Evolutionary conservation across 208 protist genomes (phyloP).

Genomic region (Leptomonas seymouri): DNA sequence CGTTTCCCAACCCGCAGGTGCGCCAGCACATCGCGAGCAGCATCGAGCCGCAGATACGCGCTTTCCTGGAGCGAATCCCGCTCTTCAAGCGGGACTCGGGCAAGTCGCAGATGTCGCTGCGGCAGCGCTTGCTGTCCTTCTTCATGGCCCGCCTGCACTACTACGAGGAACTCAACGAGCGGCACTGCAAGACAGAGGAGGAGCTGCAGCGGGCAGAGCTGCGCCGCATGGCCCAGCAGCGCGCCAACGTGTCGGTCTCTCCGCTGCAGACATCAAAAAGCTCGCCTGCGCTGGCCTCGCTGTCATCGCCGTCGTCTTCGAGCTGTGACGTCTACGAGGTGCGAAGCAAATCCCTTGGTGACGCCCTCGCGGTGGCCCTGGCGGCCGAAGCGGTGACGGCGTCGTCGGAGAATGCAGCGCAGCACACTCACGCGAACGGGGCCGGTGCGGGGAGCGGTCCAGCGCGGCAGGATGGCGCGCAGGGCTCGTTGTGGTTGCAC

Average conservation of each 20-base stretch:
- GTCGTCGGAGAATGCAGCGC: constrained; percentile 1
- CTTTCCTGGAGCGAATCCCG: constrained; percentile 22
- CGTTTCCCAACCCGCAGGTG: constrained; percentile 24
- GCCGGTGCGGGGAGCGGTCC: no score
- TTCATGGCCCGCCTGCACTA: constrained; percentile 45
- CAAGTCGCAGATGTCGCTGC: not conserved
- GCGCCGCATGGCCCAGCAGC: constrained; percentile 26
- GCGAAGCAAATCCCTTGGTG: constrained; percentile 29
- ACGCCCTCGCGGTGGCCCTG: constrained; percentile 42
- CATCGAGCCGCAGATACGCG: constrained; percentile 6
- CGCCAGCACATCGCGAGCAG: constrained; percentile 20
- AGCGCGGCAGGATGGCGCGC: no score
- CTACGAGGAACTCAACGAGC: constrained; percentile 40
- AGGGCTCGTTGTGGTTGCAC: no score
- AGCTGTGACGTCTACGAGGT: constrained; percentile 19
- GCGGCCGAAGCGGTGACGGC: constrained; percentile 27
- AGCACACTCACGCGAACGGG: not conserved
- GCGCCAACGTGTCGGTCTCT: not conserved
- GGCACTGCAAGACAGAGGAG: constrained; percentile 41
- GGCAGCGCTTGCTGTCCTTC: constrained; percentile 41
- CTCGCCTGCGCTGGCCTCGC: not conserved
- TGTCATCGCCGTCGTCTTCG: not conserved
- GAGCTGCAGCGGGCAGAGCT: constrained; percentile 36
- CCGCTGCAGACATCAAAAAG: not conserved
- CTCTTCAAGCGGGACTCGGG: not conserved